Conservation (phyloP, 495 filamentous ascomycete species). For the Trichoderma virens region DNA sequence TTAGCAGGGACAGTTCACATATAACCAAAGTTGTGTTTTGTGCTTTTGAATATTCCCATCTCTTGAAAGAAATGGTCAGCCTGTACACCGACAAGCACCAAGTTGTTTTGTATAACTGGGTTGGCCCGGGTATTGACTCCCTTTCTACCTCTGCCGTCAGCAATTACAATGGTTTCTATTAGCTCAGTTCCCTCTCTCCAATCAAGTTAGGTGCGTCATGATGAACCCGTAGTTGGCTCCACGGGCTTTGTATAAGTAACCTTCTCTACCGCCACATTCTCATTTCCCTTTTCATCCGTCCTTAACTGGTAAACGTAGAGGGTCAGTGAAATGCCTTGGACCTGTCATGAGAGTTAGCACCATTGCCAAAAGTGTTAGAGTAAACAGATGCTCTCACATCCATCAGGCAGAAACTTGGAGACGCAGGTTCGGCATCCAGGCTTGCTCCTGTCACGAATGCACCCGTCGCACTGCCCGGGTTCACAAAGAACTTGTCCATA, state of each 20-base stretch:
- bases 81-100: background rate
- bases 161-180: background rate
- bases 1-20: background rate
- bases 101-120: background rate
- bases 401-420: constrained; percentile 97
- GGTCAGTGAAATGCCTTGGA: constrained; percentile 94
- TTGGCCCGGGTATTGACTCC: constrained; percentile 15
- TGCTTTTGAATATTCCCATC: background rate
- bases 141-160: background rate
- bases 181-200: constrained; percentile 4
- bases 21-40: background rate
- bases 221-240: constrained; percentile 34
- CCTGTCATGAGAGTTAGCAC: constrained; percentile 42
- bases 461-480: constrained; percentile 90
- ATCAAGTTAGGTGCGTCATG: constrained; percentile 22
- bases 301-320: constrained; percentile 96
- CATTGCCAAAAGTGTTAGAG: background rate
- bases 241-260: constrained; percentile 91
- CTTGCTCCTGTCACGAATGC: constrained; percentile 57
- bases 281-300: constrained; percentile 78
- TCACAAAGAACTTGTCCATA: constrained; percentile 98
- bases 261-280: constrained; percentile 95
- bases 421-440: constrained; percentile 65
- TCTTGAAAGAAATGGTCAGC: background rate
- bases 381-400: constrained; percentile 59